phyloP scores from a whole-genome alignment of 176 grass and related monocot species.

The Secale cereale region DNA sequence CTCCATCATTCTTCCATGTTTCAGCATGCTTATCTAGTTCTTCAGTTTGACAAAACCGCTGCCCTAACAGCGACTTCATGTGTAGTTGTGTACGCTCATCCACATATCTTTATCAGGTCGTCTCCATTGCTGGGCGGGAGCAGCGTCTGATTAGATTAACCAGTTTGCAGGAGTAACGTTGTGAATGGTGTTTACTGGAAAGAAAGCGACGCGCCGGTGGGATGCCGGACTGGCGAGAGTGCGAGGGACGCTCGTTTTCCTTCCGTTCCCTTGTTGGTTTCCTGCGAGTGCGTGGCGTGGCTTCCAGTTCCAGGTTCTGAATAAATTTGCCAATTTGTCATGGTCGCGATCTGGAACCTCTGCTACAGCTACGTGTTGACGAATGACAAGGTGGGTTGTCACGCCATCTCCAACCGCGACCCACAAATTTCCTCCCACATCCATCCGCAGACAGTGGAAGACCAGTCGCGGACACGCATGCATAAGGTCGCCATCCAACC shows the following conservation, averaged over 20 bases:
- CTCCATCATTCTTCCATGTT: neutral
- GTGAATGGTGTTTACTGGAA: neutral
- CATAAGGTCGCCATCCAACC: too few relatives aligned
- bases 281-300: neutral
- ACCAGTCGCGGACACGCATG: too few relatives aligned
- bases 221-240: neutral
- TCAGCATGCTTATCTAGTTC: neutral
- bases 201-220: neutral
- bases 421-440: too few relatives aligned
- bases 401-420: too few relatives aligned
- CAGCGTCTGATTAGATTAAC: neutral
- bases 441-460: too few relatives aligned
- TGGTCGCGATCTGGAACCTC: neutral
- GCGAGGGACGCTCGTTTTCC: neutral
- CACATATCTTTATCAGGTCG: neutral
- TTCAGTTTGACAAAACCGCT: constrained; percentile 1
- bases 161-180: neutral
- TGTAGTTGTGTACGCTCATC: neutral
- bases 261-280: neutral
- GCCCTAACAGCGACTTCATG: constrained; percentile 19
- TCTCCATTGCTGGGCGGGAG: neutral
- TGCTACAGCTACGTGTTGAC: neutral
- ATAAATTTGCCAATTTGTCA: neutral
- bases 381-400: neutral
- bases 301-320: neutral